Percentiles rank a stretch among this genome's conserved stretches.
These are phyloP conservation scores for Fusarium graminum DNA, from an alignment of 2,329 filamentous ascomycete species.

Conservation along the genomic window DNA sequence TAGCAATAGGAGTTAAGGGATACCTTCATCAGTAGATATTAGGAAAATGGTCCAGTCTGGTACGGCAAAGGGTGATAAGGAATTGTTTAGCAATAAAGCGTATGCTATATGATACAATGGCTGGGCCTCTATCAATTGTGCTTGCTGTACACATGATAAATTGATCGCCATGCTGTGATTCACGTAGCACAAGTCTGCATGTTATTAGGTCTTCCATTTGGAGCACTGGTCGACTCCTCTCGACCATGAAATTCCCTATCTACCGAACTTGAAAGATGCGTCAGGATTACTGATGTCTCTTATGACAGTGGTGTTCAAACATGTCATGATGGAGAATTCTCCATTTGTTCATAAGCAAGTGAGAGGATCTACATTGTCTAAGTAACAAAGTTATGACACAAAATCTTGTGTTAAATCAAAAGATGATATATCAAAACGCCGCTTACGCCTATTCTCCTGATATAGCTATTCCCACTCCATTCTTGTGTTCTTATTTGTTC, in stretches of 20 bases:
- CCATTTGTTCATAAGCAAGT: constrained; percentile 21
- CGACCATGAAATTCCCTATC: too few species aligned
- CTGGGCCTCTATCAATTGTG: background rate
- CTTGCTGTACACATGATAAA: background rate
- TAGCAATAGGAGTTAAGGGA: constrained; percentile 21
- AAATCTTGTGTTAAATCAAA: constrained; percentile 1
- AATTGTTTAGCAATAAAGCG: background rate
- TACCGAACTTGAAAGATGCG: too few species aligned
- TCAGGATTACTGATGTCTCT: too few species aligned
- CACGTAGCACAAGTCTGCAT: background rate
- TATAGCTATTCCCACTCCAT: constrained; percentile 18
- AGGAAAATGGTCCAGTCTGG: background rate
- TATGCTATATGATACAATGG: background rate
- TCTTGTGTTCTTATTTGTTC: constrained; percentile 2
- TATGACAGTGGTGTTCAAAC: background rate
- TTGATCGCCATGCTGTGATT: background rate
- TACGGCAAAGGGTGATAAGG: background rate
- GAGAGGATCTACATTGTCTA: constrained; percentile 32
- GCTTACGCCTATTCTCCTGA: constrained; percentile 37
- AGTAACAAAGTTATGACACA: background rate
- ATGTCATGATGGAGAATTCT: constrained; percentile 1
- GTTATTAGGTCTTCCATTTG: background rate
- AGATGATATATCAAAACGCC: constrained; percentile 34
- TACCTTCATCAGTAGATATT: constrained; percentile 15
- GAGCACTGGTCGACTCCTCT: too few species aligned